Evolutionary conservation across 1,284 basidiomycete genomes (phyloP).

Genomic region (Tilletia walkeri): DNA sequence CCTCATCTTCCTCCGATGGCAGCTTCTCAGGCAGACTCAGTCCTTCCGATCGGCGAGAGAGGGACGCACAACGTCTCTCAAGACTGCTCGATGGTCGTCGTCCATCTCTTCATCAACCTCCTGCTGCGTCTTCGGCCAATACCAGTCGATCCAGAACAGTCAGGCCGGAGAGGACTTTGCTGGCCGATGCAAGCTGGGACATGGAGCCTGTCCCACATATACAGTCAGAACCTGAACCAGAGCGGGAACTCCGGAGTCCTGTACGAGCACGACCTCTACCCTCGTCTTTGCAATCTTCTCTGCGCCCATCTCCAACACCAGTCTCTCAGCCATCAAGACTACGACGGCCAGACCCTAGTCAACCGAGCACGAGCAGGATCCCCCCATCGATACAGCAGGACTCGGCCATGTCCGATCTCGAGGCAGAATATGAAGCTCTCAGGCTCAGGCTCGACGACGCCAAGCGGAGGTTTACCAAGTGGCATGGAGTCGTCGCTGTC

Average conservation of each 20-base stretch:
- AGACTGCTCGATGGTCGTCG: neutral
- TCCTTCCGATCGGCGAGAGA: neutral
- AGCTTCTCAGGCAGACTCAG: neutral
- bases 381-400: neutral
- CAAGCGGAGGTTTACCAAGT: conserved; percentile 3
- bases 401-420: neutral
- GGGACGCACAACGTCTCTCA: neutral
- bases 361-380: neutral
- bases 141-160: too few relatives aligned
- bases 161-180: neutral
- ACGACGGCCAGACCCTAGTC: neutral
- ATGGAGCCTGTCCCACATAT: neutral
- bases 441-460: neutral
- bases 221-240: neutral
- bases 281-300: neutral
- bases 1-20: neutral
- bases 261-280: neutral
- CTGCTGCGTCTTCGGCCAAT: too few relatives aligned
- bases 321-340: neutral
- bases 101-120: neutral
- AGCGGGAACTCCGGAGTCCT: neutral
- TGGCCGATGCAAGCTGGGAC: conserved; percentile 13
- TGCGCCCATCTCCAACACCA: neutral
- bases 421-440: conserved; percentile 11
- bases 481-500: neutral